phyloP scores from a whole-genome alignment of 352 stramenopile species.

The Globisporangium megalacanthum region DNA sequence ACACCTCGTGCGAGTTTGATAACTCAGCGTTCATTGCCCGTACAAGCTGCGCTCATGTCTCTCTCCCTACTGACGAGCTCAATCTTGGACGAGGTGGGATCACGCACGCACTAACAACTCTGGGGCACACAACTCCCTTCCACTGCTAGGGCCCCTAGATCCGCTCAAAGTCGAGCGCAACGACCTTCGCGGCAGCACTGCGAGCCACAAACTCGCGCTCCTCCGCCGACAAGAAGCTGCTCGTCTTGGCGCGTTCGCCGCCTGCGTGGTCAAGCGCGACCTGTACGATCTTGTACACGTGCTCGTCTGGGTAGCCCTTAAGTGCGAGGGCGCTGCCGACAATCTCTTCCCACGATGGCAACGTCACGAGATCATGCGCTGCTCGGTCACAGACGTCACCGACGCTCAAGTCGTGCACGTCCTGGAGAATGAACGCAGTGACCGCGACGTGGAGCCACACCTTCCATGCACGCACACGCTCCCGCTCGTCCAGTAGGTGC shows the following conservation, averaged over 20 bases:
- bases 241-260: neutral
- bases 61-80: too few relatives aligned
- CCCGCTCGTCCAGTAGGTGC: slow-evolving; percentile 18
- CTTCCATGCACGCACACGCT: slow-evolving; percentile 24
- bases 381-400: slow-evolving; percentile 22
- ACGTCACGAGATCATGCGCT: slow-evolving; percentile 11
- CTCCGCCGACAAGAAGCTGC: slow-evolving; percentile 20
- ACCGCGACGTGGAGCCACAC: slow-evolving; percentile 29
- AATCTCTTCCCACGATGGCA: slow-evolving; percentile 39
- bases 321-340: slow-evolving; percentile 26
- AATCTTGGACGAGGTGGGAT: too few relatives aligned
- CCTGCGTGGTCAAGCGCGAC: slow-evolving; percentile 33
- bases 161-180: slow-evolving; percentile 10
- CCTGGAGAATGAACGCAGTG: slow-evolving; percentile 19
- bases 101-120: neutral
- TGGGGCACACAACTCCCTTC: neutral
- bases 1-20: too few relatives aligned
- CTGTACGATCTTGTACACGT: slow-evolving; percentile 67
- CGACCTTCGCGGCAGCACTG: slow-evolving; percentile 30
- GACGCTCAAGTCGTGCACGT: slow-evolving; percentile 21
- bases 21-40: too few relatives aligned
- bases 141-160: neutral
- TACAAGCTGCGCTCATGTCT: too few relatives aligned
- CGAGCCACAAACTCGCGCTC: slow-evolving; percentile 42
- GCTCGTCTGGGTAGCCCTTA: slow-evolving; percentile 36